A percentile compares a stretch with the other conserved stretches of the same genome.
Conservation (phyloP, 495 filamentous ascomycete species). For the Penicillium pulvis region DNA sequence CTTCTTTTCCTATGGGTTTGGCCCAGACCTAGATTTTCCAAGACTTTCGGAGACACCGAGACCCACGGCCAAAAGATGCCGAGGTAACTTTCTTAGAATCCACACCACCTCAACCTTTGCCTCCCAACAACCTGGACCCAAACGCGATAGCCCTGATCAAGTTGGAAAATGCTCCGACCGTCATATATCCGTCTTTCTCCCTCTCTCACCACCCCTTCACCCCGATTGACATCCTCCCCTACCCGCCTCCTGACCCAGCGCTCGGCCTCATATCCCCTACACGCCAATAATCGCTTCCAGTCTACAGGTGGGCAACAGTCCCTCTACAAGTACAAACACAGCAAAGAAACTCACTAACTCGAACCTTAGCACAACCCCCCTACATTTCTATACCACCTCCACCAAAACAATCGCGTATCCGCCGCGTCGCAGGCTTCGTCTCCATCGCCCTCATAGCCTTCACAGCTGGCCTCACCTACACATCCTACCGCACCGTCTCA, state of each 20-base stretch:
- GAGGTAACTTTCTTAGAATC: constrained; percentile 10
- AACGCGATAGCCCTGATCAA: not conserved
- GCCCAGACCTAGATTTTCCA: not conserved
- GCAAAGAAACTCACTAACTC: not conserved
- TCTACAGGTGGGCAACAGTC: not conserved
- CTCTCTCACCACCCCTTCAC: not conserved
- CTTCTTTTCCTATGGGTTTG: not conserved
- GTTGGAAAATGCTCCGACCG: constrained; percentile 6
- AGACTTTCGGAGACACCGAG: constrained; percentile 1
- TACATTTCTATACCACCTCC: constrained; percentile 3
- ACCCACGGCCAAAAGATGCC: constrained; percentile 3
- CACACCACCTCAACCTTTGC: constrained; percentile 9
- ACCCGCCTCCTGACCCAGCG: not conserved
- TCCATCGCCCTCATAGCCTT: constrained; percentile 42
- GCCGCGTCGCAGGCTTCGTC: constrained; percentile 42
- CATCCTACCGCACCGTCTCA: constrained; percentile 27
- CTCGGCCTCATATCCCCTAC: not conserved
- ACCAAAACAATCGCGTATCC: constrained; percentile 32
- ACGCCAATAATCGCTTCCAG: not conserved
- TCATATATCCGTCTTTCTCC: not conserved
- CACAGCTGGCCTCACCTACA: constrained; percentile 31
- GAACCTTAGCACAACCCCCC: not conserved
- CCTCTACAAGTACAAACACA: not conserved
- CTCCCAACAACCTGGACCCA: constrained; percentile 7
- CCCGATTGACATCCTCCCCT: not conserved